Conservation (phyloP, 2,329 filamentous ascomycete species). For the Penicillium sp. region DNA sequence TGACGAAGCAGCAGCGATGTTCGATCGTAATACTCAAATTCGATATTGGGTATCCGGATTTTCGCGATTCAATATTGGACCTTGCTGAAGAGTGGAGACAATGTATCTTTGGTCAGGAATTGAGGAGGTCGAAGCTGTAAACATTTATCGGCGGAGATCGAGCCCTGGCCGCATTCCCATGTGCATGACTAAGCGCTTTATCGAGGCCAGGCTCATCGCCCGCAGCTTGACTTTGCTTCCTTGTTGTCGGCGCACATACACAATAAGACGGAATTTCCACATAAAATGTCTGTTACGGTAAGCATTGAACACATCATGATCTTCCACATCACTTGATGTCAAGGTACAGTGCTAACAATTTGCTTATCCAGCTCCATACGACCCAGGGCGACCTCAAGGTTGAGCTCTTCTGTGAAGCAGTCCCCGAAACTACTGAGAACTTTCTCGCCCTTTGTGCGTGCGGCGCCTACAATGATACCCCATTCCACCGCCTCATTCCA, state of each 20-base stretch:
- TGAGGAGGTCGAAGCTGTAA: background rate
- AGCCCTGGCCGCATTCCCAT: background rate
- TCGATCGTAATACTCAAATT: background rate
- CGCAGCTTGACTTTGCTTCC: conserved; percentile 6
- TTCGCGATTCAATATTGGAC: too few species aligned
- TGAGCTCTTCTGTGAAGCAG: conserved; percentile 92
- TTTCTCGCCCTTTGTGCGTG: conserved; percentile 66
- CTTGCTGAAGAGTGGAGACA: background rate
- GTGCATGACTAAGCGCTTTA: conserved; percentile 19
- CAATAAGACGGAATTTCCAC: background rate
- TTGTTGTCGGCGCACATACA: background rate
- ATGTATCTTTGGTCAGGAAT: background rate
- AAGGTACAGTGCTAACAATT: background rate
- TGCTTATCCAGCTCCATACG: conserved; percentile 66
- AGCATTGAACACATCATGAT: conserved; percentile 5
- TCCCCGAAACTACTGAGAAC: conserved; percentile 87
- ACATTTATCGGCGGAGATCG: conserved; percentile 1
- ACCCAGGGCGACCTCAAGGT: conserved; percentile 88
- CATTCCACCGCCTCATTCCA: conserved; percentile 64
- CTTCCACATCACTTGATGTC: background rate
- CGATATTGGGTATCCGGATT: background rate
- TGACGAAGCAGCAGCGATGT: background rate
- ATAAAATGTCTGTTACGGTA: conserved; percentile 37
- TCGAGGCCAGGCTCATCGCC: conserved; percentile 4
- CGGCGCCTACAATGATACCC: conserved; percentile 59